A percentile compares a stretch with the other conserved stretches of the same genome.
Evolutionary conservation across 768 basidiomycete species (phyloP).

Genomic region (Chlorophyllum brunneum): DNA sequence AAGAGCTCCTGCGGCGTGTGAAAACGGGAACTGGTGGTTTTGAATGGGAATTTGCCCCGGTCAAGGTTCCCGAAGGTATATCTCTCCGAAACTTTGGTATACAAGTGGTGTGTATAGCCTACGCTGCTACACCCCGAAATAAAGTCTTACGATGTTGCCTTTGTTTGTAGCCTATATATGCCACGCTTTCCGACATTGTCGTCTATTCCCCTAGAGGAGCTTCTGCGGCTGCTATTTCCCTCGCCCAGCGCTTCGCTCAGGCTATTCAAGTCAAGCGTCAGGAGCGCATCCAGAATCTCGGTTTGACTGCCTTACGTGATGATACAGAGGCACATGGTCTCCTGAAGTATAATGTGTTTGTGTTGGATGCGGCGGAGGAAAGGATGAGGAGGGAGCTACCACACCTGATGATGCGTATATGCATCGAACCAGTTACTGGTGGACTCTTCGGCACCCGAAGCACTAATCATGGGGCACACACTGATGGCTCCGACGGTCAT

Average conservation of each 20-base stretch:
- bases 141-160: neutral
- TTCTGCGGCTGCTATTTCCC: slow-evolving; percentile 47
- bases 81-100: slow-evolving; percentile 86
- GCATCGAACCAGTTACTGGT: slow-evolving; percentile 20
- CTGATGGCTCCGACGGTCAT: slow-evolving; percentile 39
- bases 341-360: slow-evolving; percentile 69
- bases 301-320: slow-evolving; percentile 12
- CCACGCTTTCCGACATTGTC: slow-evolving; percentile 86
- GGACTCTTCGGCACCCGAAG: slow-evolving; percentile 5
- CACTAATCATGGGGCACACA: slow-evolving; percentile 29
- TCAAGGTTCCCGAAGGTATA: slow-evolving; percentile 76
- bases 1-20: slow-evolving; percentile 35
- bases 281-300: slow-evolving; percentile 38
- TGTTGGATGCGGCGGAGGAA: slow-evolving; percentile 56
- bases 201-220: slow-evolving; percentile 78
- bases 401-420: slow-evolving; percentile 51
- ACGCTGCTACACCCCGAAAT: slow-evolving; percentile 6
- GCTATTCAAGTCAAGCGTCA: slow-evolving; percentile 56
- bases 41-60: slow-evolving; percentile 66
- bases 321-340: slow-evolving; percentile 23
- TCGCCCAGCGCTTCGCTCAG: slow-evolving; percentile 63
- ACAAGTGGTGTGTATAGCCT: slow-evolving; percentile 63
- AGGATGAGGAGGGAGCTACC: slow-evolving; percentile 41
- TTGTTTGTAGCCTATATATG: slow-evolving; percentile 65
- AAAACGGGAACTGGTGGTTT: slow-evolving; percentile 16